These are phyloP conservation scores for Erodium trifolium DNA, from an alignment of 441 rosid species.

Conservation along the genomic window DNA sequence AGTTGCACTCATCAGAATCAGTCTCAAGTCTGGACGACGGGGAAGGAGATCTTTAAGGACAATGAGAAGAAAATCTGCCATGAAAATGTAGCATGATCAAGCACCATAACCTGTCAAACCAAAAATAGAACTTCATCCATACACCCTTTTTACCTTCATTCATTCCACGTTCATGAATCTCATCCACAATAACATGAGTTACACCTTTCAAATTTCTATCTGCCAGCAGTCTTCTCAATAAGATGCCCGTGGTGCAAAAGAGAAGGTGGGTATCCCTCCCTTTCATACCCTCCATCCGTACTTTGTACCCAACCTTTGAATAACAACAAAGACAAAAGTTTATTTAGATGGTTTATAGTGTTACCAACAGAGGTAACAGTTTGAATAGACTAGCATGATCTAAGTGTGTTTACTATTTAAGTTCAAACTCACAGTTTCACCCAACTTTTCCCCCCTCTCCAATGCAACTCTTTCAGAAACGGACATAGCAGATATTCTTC, in stretches of 20 bases:
- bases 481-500: conserved; percentile 96
- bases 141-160: conserved; percentile 59
- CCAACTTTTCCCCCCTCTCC: conserved; percentile 96
- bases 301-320: conserved; percentile 96
- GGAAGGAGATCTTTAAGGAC: conserved; percentile 95
- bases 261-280: conserved; percentile 91
- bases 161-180: conserved; percentile 99
- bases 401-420: neutral
- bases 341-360: conserved; percentile 25
- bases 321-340: conserved; percentile 15
- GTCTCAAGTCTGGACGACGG: conserved; percentile 84
- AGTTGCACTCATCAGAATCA: conserved; percentile 97
- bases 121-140: conserved; percentile 6
- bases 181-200: conserved; percentile 97
- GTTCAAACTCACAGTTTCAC: conserved; percentile 64
- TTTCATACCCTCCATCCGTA: conserved; percentile 92
- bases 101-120: conserved; percentile 8
- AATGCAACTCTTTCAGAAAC: conserved; percentile 90
- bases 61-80: conserved; percentile 79
- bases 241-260: conserved; percentile 94
- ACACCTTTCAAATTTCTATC: conserved; percentile 83
- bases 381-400: neutral
- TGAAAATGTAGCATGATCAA: conserved; percentile 10
- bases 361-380: neutral
- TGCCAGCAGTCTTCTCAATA: conserved; percentile 76